Evolutionary conservation across 805 yeast genomes (phyloP).

Genomic region (Saturnispora galanensis): DNA sequence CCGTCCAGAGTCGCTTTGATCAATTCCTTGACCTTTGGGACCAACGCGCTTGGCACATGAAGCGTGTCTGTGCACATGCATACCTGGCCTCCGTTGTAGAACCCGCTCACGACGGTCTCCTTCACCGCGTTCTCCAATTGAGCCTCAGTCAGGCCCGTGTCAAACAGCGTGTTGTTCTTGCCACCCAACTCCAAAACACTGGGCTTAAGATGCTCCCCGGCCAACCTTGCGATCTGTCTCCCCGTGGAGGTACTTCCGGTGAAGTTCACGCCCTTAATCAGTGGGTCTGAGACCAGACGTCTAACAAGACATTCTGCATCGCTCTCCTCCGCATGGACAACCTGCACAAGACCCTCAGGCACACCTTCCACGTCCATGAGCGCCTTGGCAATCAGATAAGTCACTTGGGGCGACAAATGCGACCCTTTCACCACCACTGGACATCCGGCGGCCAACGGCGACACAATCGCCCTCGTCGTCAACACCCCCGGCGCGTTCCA

Average conservation of each 20-base stretch:
- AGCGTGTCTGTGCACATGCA: conserved; percentile 38
- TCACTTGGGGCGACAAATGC: conserved; percentile 29
- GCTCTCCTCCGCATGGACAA: not conserved
- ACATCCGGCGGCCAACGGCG: conserved; percentile 41
- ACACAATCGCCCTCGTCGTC: conserved; percentile 30
- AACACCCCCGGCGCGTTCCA: conserved; percentile 42
- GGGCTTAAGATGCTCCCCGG: conserved; percentile 33
- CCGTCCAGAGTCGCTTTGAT: conserved; percentile 12
- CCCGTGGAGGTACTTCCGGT: conserved; percentile 39
- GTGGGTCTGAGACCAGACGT: not conserved
- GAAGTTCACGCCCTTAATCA: conserved; percentile 32
- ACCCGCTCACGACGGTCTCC: conserved; percentile 13
- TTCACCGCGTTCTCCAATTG: conserved; percentile 27
- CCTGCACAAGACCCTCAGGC: not conserved
- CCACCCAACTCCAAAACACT: conserved; percentile 37
- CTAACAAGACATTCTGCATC: not conserved
- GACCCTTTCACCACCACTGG: conserved; percentile 32
- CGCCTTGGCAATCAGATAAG: conserved; percentile 27
- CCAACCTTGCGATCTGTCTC: conserved; percentile 25
- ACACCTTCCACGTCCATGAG: conserved; percentile 28
- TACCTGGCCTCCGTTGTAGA: conserved; percentile 12
- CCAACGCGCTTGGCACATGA: conserved; percentile 28
- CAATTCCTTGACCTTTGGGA: conserved; percentile 22
- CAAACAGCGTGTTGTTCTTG: conserved; percentile 30
- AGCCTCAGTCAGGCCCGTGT: conserved; percentile 19